These are phyloP conservation scores for Flammula alnicola DNA, from an alignment of 1,284 basidiomycete genomes.

Conservation along the genomic window DNA sequence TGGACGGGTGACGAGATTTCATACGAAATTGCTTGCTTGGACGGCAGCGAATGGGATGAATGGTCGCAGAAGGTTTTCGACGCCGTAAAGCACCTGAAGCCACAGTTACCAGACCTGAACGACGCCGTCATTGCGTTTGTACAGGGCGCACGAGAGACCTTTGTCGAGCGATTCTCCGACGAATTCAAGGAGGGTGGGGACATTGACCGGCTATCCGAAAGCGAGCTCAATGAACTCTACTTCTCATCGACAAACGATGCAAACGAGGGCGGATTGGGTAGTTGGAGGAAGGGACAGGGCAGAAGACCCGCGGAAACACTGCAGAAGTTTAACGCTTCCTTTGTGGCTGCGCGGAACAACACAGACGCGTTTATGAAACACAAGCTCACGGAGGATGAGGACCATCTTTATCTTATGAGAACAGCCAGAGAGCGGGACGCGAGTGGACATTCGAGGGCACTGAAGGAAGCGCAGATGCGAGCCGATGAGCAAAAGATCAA, in stretches of 20 bases:
- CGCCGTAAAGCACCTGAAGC: slow-evolving; percentile 1
- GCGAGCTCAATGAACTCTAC: slow-evolving; percentile 1
- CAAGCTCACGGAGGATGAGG: too few relatives aligned
- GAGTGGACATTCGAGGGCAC: too few relatives aligned
- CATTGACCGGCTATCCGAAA: slow-evolving; percentile 13
- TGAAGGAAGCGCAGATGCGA: too few relatives aligned
- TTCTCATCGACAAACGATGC: slow-evolving; percentile 21
- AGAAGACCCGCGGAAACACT: too few relatives aligned
- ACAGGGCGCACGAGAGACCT: slow-evolving; percentile 11
- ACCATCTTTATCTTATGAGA: too few relatives aligned
- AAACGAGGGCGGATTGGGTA: slow-evolving; percentile 17
- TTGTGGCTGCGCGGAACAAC: too few relatives aligned
- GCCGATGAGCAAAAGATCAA: too few relatives aligned
- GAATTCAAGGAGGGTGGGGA: slow-evolving; percentile 20
- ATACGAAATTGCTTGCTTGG: not conserved
- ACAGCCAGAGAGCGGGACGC: too few relatives aligned
- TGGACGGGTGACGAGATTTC: slow-evolving; percentile 3
- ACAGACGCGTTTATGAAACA: too few relatives aligned
- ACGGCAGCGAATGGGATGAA: slow-evolving; percentile 12
- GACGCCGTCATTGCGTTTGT: slow-evolving; percentile 19
- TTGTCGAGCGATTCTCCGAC: slow-evolving; percentile 18
- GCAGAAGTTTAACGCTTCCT: too few relatives aligned
- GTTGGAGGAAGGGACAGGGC: too few relatives aligned
- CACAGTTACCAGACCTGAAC: slow-evolving; percentile 17
- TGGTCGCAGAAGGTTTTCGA: slow-evolving; percentile 2